A percentile compares a stretch with the other conserved stretches of the same genome.
Conservation (phyloP, 2,329 filamentous ascomycete species). For the Chrysoporthe austroafricana region DNA sequence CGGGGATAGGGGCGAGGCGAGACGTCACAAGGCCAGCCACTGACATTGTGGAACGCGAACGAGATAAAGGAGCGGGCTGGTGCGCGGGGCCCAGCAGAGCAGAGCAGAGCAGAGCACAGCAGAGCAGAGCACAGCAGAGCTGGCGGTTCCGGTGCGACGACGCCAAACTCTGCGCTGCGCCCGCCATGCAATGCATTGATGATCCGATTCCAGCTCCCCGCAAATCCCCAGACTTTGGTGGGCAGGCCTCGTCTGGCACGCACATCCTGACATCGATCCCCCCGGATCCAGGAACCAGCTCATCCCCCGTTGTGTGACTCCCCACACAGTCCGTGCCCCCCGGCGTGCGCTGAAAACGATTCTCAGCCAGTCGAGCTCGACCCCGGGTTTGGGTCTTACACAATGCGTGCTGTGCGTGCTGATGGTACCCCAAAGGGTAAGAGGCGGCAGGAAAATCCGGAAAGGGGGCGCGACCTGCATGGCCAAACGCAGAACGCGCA, state of each 20-base stretch:
- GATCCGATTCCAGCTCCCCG: constrained; percentile 11
- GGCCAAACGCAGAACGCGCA: too few relatives aligned
- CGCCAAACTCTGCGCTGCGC: neutral
- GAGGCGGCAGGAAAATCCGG: too few relatives aligned
- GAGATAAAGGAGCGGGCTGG: neutral
- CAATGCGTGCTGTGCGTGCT: neutral
- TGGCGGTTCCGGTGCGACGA: neutral
- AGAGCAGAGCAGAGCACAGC: too few relatives aligned
- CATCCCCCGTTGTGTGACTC: constrained; percentile 8
- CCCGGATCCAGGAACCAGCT: constrained; percentile 13
- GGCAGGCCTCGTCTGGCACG: constrained; percentile 1
- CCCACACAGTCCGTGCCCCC: constrained; percentile 16
- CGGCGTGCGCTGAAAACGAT: constrained; percentile 5
- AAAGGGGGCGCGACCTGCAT: too few relatives aligned
- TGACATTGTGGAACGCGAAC: neutral
- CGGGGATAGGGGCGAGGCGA: too few relatives aligned
- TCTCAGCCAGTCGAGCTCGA: constrained; percentile 15
- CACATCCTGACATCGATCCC: constrained; percentile 12
- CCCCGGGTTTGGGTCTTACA: constrained; percentile 12
- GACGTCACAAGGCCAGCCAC: too few relatives aligned
- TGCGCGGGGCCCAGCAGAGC: neutral
- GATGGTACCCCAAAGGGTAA: neutral
- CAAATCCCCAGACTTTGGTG: constrained; percentile 16
- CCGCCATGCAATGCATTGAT: constrained; percentile 3
- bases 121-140: too few relatives aligned